Evolutionary conservation across 1,284 basidiomycete species (phyloP).

Genomic region (Cerioporus squamosus): DNA sequence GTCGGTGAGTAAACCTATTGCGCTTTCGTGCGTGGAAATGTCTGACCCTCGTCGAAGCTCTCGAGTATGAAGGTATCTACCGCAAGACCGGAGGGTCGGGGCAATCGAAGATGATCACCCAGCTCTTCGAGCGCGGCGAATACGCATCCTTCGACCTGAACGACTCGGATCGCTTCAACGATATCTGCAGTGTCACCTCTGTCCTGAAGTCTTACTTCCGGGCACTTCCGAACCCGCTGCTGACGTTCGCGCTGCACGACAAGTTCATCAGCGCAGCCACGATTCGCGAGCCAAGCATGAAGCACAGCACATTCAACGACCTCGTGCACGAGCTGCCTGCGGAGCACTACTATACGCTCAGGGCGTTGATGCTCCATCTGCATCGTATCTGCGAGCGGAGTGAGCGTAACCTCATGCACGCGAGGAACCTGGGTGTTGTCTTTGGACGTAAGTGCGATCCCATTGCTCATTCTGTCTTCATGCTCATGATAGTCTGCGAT

Average conservation of each 20-base stretch:
- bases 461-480: not conserved
- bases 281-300: slow-evolving; percentile 66
- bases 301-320: slow-evolving; percentile 66
- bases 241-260: slow-evolving; percentile 92
- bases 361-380: slow-evolving; percentile 86
- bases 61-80: slow-evolving; percentile 96
- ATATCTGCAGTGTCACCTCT: slow-evolving; percentile 95
- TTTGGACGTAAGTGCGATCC: slow-evolving; percentile 86
- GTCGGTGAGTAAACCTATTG: slow-evolving; percentile 58
- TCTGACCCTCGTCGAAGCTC: slow-evolving; percentile 47
- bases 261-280: slow-evolving; percentile 82
- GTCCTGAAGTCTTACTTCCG: slow-evolving; percentile 98
- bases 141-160: slow-evolving; percentile 87
- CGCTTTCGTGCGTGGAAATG: not conserved
- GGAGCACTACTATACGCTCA: slow-evolving; percentile 88
- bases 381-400: slow-evolving; percentile 76
- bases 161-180: slow-evolving; percentile 92
- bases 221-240: slow-evolving; percentile 85
- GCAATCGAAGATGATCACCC: slow-evolving; percentile 92
- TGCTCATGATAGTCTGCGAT: slow-evolving; percentile 23
- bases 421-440: slow-evolving; percentile 97
- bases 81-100: slow-evolving; percentile 95
- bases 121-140: slow-evolving; percentile 93
- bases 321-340: slow-evolving; percentile 81
- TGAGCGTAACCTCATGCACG: slow-evolving; percentile 90